Evolutionary conservation across 345 rosid species (phyloP).

Genomic region (Garcia nutans): DNA sequence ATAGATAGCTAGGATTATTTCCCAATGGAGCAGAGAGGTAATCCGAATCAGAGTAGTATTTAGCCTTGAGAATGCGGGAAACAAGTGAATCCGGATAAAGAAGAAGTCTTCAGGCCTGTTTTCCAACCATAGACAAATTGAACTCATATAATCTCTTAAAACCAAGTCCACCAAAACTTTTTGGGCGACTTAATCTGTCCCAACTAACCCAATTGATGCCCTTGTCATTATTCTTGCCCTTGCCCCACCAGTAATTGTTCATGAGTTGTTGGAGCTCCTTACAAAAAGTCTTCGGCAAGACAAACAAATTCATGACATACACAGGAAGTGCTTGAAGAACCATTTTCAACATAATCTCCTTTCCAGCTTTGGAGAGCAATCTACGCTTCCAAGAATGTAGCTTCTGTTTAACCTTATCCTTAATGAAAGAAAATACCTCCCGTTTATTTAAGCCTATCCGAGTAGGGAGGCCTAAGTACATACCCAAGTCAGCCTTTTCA

Average conservation of each 20-base stretch:
- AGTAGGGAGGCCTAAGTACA: not conserved
- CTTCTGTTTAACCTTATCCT: not conserved
- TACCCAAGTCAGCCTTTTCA: not conserved
- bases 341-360: not conserved
- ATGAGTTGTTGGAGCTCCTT: not conserved
- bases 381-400: not conserved
- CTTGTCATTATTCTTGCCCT: not conserved
- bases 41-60: no score
- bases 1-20: no score
- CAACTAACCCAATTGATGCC: not conserved
- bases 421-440: not conserved
- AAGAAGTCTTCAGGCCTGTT: no score
- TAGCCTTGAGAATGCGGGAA: no score
- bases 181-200: not conserved
- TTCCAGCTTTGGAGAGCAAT: not conserved
- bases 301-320: not conserved
- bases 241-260: not conserved
- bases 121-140: not conserved
- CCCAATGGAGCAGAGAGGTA: no score
- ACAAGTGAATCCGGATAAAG: no score
- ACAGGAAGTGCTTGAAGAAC: not conserved
- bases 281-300: not conserved
- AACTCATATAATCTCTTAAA: not conserved
- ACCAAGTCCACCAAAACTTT: not conserved
- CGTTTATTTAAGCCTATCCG: not conserved